Base-by-base conservation (phyloP, 768 basidiomycete species). In the Calocybe cyanea region DNA sequence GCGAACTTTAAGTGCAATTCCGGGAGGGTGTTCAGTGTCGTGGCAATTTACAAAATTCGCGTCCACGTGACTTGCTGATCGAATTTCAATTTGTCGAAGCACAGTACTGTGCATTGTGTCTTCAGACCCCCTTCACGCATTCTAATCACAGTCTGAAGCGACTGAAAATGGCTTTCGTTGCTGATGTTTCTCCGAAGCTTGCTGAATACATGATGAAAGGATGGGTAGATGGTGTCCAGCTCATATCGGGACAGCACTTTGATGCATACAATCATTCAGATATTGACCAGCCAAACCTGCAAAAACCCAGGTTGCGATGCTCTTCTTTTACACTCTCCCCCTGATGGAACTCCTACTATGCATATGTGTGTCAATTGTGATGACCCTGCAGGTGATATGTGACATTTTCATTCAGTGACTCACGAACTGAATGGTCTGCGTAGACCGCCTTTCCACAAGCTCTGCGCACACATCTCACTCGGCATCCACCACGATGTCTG, bases 281-380 rank as follows among this genome's bases (percentile, higher is more conserved):
- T 83, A 20, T 63, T 89, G 43, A 89, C 87, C 13, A 80, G 89
- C 57, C 65, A 65, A 21, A 68, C 75, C 21, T 92, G 89, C 65
- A 64, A 74, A 18, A 76, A 67, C 19, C 59, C 65, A 14, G 66
- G 66, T 17, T 89, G 87, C 59, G 65, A 66, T 38, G 72, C 83
- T n/a, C 90, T 87, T 7, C 63, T 89, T n/a, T 64, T 92, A 70
- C 77, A 81, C 53, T 85, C 89, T 18, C 87, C 87, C 0, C 70
- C 65, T 20, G 73, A 70, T 33, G 68, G 54, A 44, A 60, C 63
- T 13, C 75, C 79, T 4, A 56, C 67, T 10, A 54, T 65, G 9
- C 67, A 74, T 47, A 74, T 85, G 49, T 91, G 89, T 58, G 83
- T 74, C 5, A 80, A 73, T 45, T 90, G 88, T 48, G 73, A 81